These are phyloP conservation scores for Leucocoprinus gongylophorus DNA, from an alignment of 1,284 basidiomycete species.

Conservation along the genomic window DNA sequence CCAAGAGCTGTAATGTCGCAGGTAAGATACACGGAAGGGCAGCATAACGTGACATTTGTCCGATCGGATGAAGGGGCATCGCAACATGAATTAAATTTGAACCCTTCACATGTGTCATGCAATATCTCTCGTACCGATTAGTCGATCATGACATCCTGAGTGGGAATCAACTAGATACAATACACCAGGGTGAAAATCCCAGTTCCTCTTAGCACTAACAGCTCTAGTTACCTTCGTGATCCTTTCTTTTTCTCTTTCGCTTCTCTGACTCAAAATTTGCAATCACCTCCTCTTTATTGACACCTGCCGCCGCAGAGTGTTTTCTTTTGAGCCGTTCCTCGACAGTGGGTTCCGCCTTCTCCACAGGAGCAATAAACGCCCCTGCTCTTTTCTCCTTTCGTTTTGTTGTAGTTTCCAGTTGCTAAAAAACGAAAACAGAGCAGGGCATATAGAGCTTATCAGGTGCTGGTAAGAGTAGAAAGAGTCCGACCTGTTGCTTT, in stretches of 20 bases:
- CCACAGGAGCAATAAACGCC: slow-evolving; percentile 76
- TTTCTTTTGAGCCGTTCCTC: slow-evolving; percentile 67
- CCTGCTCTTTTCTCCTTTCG: slow-evolving; percentile 74
- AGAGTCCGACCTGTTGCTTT: slow-evolving; percentile 56
- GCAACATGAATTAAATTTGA: too few relatives aligned
- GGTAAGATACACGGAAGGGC: too few relatives aligned
- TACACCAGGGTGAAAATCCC: too few relatives aligned
- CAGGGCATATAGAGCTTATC: background rate
- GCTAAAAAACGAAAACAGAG: slow-evolving; percentile 43
- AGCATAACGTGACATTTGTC: too few relatives aligned
- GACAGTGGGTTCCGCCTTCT: slow-evolving; percentile 62
- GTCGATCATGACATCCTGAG: too few relatives aligned
- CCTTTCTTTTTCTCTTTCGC: slow-evolving; percentile 19
- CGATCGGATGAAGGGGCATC: too few relatives aligned
- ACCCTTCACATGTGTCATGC: too few relatives aligned
- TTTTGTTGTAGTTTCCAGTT: slow-evolving; percentile 65
- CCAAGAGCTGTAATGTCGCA: too few relatives aligned
- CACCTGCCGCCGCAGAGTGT: slow-evolving; percentile 15
- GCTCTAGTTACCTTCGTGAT: background rate
- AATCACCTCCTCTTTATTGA: slow-evolving; percentile 14
- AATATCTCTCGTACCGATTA: too few relatives aligned
- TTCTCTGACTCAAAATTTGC: slow-evolving; percentile 14
- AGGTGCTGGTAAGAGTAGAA: background rate
- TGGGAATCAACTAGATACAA: too few relatives aligned
- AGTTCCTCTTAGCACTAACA: background rate